Conservation (phyloP, 345 rosid species). For the Excoecaria cochinchinensis region DNA sequence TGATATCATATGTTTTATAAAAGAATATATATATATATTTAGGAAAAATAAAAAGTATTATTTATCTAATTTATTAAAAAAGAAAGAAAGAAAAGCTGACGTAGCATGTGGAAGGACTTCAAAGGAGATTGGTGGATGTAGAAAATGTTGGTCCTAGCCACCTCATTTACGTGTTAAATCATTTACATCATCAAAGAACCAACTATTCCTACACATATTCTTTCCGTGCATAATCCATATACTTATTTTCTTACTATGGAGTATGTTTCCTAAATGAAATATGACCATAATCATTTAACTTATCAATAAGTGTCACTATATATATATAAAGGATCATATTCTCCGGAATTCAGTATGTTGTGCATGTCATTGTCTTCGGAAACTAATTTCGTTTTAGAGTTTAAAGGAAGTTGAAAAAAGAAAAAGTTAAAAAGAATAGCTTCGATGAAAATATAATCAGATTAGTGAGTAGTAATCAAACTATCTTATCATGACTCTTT, state of each 20-base stretch:
- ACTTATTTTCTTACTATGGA: too few species aligned
- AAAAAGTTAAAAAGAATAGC: background rate
- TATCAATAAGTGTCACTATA: too few species aligned
- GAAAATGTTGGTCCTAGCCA: background rate
- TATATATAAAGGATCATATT: background rate
- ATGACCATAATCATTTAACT: too few species aligned
- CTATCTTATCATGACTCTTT: too few species aligned
- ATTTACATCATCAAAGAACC: background rate
- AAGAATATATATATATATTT: too few species aligned
- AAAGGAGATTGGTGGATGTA: slow-evolving; percentile 1
- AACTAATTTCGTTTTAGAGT: background rate
- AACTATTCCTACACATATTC: background rate
- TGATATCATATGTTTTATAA: too few species aligned
- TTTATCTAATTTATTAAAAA: too few species aligned
- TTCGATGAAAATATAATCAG: background rate
- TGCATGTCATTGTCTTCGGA: background rate
- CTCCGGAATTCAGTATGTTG: background rate
- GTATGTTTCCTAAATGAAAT: background rate
- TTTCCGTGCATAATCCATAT: background rate
- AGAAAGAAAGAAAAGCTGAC: background rate
- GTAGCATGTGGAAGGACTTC: slow-evolving; percentile 7
- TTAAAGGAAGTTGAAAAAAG: background rate
- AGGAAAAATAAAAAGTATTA: too few species aligned
- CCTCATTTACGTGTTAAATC: background rate
- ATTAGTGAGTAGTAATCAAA: too few species aligned